A percentile compares a stretch with the other conserved stretches of the same genome.
phyloP scores from a whole-genome alignment of 495 filamentous ascomycete species.

The Emericellopsis terricola region DNA sequence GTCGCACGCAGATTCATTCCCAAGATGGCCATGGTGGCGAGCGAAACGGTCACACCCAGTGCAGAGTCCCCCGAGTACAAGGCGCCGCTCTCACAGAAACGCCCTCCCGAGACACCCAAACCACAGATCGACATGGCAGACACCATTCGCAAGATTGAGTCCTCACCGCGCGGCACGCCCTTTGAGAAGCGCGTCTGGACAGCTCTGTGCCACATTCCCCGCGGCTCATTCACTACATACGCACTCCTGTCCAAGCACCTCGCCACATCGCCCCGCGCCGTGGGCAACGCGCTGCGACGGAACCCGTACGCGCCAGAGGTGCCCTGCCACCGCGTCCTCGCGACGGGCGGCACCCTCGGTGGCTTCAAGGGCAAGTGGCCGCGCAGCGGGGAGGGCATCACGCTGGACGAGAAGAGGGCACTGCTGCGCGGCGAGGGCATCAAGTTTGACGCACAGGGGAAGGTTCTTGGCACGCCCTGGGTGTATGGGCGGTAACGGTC shows the following conservation, averaged over 20 bases:
- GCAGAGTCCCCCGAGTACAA: too few species aligned
- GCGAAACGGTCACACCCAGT: too few species aligned
- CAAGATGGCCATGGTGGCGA: too few species aligned
- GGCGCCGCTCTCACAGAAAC: too few species aligned
- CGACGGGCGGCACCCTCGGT: slow-evolving; percentile 24
- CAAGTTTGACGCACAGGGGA: slow-evolving; percentile 14
- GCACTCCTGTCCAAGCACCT: slow-evolving; percentile 47
- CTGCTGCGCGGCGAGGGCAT: slow-evolving; percentile 23
- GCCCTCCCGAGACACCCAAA: too few species aligned
- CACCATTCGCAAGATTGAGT: slow-evolving; percentile 14
- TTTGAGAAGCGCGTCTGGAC: slow-evolving; percentile 42
- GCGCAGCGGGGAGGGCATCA: slow-evolving; percentile 18
- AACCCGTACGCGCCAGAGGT: slow-evolving; percentile 55
- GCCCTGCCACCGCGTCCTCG: slow-evolving; percentile 31
- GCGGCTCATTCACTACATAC: slow-evolving; percentile 56
- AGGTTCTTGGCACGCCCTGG: slow-evolving; percentile 29
- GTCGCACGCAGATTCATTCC: too few species aligned
- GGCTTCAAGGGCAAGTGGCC: slow-evolving; percentile 31
- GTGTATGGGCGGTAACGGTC: too few species aligned
- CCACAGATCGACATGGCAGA: too few species aligned
- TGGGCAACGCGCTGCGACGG: slow-evolving; percentile 57
- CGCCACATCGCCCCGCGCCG: slow-evolving; percentile 53
- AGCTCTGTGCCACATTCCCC: slow-evolving; percentile 53
- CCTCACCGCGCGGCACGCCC: slow-evolving; percentile 27
- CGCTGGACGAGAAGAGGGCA: slow-evolving; percentile 22